Evolutionary conservation across 2,329 filamentous ascomycete genomes (phyloP).

Genomic region (Hortaea sp.): DNA sequence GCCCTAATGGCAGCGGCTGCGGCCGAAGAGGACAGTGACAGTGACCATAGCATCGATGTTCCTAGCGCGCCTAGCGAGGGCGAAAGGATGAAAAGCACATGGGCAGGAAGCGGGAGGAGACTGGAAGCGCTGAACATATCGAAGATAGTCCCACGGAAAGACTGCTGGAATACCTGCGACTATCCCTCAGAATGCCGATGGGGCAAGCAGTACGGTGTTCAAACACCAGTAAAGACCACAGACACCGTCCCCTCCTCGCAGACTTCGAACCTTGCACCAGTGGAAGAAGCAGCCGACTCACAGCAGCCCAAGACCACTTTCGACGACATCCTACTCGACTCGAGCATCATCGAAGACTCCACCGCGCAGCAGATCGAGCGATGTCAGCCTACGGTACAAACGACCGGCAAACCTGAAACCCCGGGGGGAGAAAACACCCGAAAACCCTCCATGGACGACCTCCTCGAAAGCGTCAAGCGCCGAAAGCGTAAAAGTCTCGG

Average conservation of each 20-base stretch:
- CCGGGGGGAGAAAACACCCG: conserved; percentile 10
- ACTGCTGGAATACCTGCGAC: conserved; percentile 37
- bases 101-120: conserved; percentile 3
- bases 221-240: conserved; percentile 6
- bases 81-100: conserved; percentile 11
- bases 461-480: conserved; percentile 17
- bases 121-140: neutral
- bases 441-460: conserved; percentile 18
- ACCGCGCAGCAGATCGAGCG: neutral
- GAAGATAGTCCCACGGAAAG: conserved; percentile 12
- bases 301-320: conserved; percentile 14
- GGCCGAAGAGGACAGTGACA: conserved; percentile 6
- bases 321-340: conserved; percentile 17
- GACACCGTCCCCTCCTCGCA: conserved; percentile 1
- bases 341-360: neutral
- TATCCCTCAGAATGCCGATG: conserved; percentile 38
- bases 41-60: neutral
- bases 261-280: neutral
- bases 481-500: conserved; percentile 17
- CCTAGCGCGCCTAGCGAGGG: conserved; percentile 5
- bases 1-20: conserved; percentile 6
- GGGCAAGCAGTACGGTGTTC: conserved; percentile 24
- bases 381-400: neutral
- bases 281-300: conserved; percentile 1
- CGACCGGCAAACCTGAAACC: conserved; percentile 7